Percentiles rank a stretch among this genome's conserved stretches.
Conservation (phyloP, 2,329 filamentous ascomycete genomes). For the Pleoardoris graminearum region DNA sequence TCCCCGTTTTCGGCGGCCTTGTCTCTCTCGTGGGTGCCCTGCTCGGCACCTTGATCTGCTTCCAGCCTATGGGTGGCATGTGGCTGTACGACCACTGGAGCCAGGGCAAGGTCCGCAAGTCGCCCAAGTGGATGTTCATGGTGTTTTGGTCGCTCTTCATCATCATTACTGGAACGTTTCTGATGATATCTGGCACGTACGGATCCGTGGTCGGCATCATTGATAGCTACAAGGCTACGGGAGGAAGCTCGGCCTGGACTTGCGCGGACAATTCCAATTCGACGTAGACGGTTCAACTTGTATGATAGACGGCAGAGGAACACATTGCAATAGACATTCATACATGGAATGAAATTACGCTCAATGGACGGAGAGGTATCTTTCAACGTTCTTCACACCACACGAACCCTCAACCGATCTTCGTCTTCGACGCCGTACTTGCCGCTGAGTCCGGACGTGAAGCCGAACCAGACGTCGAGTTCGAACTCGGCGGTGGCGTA, state of each 20-base stretch:
- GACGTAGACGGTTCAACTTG: background rate
- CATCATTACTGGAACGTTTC: conserved; percentile 26
- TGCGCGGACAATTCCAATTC: conserved; percentile 34
- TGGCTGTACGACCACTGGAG: conserved; percentile 35
- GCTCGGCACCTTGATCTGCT: conserved; percentile 30
- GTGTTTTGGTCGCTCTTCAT: conserved; percentile 30
- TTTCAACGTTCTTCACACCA: background rate
- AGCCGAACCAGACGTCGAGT: background rate
- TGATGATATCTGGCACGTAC: conserved; percentile 32
- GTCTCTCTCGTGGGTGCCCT: conserved; percentile 32
- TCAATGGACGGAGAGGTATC: background rate
- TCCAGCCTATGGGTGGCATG: conserved; percentile 35
- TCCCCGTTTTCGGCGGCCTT: conserved; percentile 34
- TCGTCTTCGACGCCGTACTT: background rate
- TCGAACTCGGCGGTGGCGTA: background rate
- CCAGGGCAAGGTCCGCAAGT: conserved; percentile 11
- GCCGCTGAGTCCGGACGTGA: background rate
- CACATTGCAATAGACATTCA: background rate
- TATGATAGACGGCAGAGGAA: background rate
- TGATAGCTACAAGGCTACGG: conserved; percentile 27
- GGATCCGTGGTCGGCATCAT: conserved; percentile 33
- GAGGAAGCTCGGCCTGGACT: conserved; percentile 28
- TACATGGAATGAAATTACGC: background rate
- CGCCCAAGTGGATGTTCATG: conserved; percentile 23
- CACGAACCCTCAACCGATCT: background rate